Evolutionary conservation across 352 stramenopile genomes (phyloP).

Genomic region (Phytopythium litorale): DNA sequence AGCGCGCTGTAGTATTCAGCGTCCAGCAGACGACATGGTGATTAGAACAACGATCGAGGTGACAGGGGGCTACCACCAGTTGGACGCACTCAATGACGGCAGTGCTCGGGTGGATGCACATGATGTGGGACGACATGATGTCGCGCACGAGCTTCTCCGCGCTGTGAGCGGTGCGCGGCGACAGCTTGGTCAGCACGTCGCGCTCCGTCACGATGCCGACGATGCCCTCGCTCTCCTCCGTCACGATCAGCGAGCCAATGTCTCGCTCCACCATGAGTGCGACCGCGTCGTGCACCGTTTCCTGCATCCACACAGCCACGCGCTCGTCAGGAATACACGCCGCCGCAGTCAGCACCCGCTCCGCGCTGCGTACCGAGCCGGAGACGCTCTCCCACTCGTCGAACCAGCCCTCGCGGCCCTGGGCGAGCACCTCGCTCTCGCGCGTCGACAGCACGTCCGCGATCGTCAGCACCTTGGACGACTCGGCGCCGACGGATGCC

Average conservation of each 20-base stretch:
- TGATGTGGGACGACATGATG: constrained; percentile 85
- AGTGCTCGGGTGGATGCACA: constrained; percentile 77
- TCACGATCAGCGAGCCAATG: constrained; percentile 80
- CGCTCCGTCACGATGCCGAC: constrained; percentile 84
- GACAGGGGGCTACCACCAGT: neutral
- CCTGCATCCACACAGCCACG: constrained; percentile 27
- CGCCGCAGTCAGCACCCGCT: neutral
- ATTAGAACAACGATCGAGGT: neutral
- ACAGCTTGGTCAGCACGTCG: constrained; percentile 78
- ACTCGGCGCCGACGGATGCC: constrained; percentile 52
- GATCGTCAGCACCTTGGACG: constrained; percentile 67
- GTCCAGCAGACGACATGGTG: neutral
- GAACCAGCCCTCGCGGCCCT: constrained; percentile 18
- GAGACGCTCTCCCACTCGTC: constrained; percentile 78
- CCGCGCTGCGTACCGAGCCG: constrained; percentile 29
- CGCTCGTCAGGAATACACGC: constrained; percentile 4
- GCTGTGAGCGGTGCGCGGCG: constrained; percentile 35
- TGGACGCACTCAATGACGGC: constrained; percentile 74
- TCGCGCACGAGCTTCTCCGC: constrained; percentile 63
- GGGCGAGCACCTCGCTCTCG: constrained; percentile 44
- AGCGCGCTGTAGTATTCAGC: constrained; percentile 36
- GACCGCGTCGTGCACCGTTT: constrained; percentile 73
- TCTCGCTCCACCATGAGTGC: constrained; percentile 76
- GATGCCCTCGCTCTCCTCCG: constrained; percentile 61
- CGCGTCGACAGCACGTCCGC: constrained; percentile 61